A percentile compares a stretch with the other conserved stretches of the same genome.
phyloP scores from a whole-genome alignment of 805 yeast species.

The Wickerhamomyces chaumierensis region DNA sequence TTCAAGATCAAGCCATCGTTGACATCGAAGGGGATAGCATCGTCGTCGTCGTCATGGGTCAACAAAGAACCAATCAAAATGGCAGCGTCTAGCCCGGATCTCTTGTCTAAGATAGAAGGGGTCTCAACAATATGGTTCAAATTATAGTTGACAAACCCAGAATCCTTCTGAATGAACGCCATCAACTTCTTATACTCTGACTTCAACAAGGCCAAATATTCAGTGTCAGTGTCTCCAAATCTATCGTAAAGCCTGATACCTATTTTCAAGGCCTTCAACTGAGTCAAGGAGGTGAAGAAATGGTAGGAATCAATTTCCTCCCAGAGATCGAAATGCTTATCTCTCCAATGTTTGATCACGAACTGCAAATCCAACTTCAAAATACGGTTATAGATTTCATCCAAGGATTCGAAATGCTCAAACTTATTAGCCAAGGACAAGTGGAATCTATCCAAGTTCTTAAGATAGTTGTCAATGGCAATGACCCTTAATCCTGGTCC shows the following conservation, averaged over 20 bases:
- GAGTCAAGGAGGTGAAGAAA: slow-evolving; percentile 70
- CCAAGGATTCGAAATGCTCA: slow-evolving; percentile 18
- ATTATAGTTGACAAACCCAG: slow-evolving; percentile 25
- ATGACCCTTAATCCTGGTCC: slow-evolving; percentile 82
- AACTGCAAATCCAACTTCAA: slow-evolving; percentile 64
- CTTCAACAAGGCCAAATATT: slow-evolving; percentile 13
- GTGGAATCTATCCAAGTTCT: slow-evolving; percentile 25
- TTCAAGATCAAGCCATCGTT: slow-evolving; percentile 46
- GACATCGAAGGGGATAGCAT: slow-evolving; percentile 48
- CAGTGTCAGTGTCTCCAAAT: slow-evolving; percentile 20
- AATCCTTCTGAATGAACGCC: slow-evolving; percentile 18
- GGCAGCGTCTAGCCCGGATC: slow-evolving; percentile 77
- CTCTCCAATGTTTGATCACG: slow-evolving; percentile 48
- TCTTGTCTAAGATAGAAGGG: slow-evolving; percentile 33
- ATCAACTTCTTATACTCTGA: slow-evolving; percentile 14
- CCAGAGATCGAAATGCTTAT: slow-evolving; percentile 80
- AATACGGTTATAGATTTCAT: slow-evolving; percentile 34
- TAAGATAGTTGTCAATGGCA: slow-evolving; percentile 47
- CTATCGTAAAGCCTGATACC: slow-evolving; percentile 34
- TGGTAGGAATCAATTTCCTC: slow-evolving; percentile 74
- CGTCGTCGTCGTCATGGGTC: slow-evolving; percentile 37
- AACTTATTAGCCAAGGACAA: slow-evolving; percentile 18
- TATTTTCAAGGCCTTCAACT: slow-evolving; percentile 52
- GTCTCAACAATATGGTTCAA: slow-evolving; percentile 61
- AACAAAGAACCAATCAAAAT: slow-evolving; percentile 34